Evolutionary conservation across 495 filamentous ascomycete genomes (phyloP).

Genomic region (Aspergillus sclerotioniger): DNA sequence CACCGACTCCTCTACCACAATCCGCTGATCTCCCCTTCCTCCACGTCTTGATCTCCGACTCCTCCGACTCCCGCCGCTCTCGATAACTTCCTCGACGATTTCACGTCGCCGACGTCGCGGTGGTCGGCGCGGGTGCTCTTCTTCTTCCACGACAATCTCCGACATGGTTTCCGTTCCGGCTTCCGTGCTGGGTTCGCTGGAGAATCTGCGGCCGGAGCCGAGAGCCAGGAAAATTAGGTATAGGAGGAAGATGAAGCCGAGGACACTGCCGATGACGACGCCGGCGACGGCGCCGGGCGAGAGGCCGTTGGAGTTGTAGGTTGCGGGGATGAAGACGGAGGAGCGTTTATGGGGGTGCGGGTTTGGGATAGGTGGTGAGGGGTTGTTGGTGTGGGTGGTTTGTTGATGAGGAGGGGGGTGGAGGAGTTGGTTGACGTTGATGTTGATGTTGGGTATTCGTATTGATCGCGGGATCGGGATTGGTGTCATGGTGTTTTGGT

Average conservation of each 20-base stretch:
- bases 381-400: background rate
- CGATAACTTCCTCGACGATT: background rate
- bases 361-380: conserved; percentile 6
- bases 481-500: background rate
- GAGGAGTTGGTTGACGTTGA: background rate
- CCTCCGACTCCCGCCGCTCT: background rate
- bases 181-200: conserved; percentile 24
- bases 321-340: conserved; percentile 59
- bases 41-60: background rate
- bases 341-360: background rate
- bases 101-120: background rate
- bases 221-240: conserved; percentile 71
- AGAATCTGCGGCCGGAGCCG: conserved; percentile 39
- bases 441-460: background rate
- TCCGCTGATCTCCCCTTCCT: background rate
- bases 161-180: conserved; percentile 16
- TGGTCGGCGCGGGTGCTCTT: conserved; percentile 4
- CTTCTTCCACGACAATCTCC: conserved; percentile 19
- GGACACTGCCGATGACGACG: conserved; percentile 79
- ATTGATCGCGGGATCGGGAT: background rate
- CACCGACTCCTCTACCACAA: conserved; percentile 28
- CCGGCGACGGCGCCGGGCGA: conserved; percentile 73
- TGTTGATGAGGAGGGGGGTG: background rate
- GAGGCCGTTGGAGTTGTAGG: conserved; percentile 64
- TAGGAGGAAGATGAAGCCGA: conserved; percentile 74